phyloP scores from a whole-genome alignment of 768 basidiomycete genomes.

The Crucibulum laeve region DNA sequence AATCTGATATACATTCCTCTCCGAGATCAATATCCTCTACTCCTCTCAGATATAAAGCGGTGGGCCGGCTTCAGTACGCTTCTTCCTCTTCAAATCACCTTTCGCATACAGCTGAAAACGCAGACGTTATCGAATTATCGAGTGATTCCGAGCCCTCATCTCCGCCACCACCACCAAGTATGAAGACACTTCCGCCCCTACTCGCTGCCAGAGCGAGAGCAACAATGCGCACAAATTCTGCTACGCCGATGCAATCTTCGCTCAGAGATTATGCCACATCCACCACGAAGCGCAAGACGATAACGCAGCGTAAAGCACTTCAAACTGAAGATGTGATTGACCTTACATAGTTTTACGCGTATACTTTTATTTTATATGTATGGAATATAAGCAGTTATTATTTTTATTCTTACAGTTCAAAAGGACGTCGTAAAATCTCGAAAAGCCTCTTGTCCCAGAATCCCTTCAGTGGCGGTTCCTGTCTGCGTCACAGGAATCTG shows the following conservation, averaged over 20 bases:
- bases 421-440: slow-evolving; percentile 58
- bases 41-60: too few species aligned
- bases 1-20: slow-evolving; percentile 7
- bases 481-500: slow-evolving; percentile 26
- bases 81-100: neutral
- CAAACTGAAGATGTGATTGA: slow-evolving; percentile 15
- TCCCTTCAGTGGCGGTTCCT: slow-evolving; percentile 26
- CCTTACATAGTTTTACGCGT: slow-evolving; percentile 14
- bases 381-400: slow-evolving; percentile 10
- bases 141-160: slow-evolving; percentile 14
- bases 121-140: slow-evolving; percentile 12
- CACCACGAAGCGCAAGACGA: too few species aligned
- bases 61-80: neutral
- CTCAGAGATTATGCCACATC: too few species aligned
- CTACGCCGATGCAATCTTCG: too few species aligned
- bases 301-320: neutral
- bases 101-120: neutral
- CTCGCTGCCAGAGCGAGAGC: slow-evolving; percentile 11
- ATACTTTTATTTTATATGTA: slow-evolving; percentile 1
- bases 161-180: neutral
- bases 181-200: slow-evolving; percentile 10
- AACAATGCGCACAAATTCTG: neutral
- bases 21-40: slow-evolving; percentile 1
- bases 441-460: slow-evolving; percentile 48
- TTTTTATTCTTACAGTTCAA: slow-evolving; percentile 21